Evolutionary conservation across 352 stramenopile genomes (phyloP).

Genomic region (Pythium plurisporium): DNA sequence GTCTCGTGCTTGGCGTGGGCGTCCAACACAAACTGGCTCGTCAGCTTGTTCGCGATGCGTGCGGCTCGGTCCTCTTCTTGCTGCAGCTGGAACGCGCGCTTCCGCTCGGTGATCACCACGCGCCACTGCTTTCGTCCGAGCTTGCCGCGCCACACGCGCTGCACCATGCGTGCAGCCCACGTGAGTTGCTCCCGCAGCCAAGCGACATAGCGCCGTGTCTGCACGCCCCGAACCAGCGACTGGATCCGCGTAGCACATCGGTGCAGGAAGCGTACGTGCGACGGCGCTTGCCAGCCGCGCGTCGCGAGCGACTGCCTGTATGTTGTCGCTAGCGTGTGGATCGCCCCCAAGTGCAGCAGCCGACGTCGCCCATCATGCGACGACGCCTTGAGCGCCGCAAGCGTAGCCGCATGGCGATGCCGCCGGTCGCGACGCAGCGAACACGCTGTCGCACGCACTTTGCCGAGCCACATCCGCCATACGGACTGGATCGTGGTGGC

Average conservation of each 20-base stretch:
- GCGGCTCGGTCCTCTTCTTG: constrained; percentile 58
- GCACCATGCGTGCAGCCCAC: constrained; percentile 30
- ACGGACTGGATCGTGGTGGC: constrained; percentile 57
- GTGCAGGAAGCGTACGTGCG: constrained; percentile 38
- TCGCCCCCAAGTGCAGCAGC: constrained; percentile 58
- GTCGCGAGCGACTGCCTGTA: constrained; percentile 44
- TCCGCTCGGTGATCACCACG: constrained; percentile 35
- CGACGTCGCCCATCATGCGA: not conserved
- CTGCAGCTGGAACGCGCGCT: constrained; percentile 37
- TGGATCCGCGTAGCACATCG: constrained; percentile 51
- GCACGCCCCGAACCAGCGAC: constrained; percentile 46
- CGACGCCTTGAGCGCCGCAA: constrained; percentile 16
- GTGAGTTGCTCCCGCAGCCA: constrained; percentile 31
- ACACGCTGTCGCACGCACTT: constrained; percentile 39
- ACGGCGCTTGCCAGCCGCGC: constrained; percentile 59
- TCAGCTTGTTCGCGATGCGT: constrained; percentile 54
- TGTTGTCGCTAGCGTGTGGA: constrained; percentile 35
- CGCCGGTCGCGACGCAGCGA: constrained; percentile 34
- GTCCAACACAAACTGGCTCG: constrained; percentile 50
- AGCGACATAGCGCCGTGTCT: constrained; percentile 29
- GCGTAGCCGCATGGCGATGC: constrained; percentile 28
- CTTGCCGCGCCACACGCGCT: constrained; percentile 63
- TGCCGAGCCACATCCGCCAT: constrained; percentile 78
- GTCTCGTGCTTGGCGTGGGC: constrained; percentile 34
- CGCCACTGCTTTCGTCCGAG: constrained; percentile 56